These are phyloP conservation scores for Dactylonectria macrodidyma DNA, from an alignment of 2,329 filamentous ascomycete genomes.

Conservation along the genomic window DNA sequence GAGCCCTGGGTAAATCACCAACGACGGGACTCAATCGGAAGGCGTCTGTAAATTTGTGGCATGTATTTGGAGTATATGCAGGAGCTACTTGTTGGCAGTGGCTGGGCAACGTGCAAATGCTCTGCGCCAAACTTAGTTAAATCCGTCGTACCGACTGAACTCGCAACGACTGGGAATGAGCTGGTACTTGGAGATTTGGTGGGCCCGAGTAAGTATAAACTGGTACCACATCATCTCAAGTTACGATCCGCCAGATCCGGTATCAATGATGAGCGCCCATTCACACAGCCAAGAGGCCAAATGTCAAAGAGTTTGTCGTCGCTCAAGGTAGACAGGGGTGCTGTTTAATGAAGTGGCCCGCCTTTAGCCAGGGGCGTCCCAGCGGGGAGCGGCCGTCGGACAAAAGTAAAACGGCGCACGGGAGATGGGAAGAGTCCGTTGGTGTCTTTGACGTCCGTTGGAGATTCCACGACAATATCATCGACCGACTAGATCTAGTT, in stretches of 20 bases:
- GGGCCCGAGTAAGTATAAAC: background rate
- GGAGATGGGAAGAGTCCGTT: background rate
- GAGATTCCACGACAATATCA: background rate
- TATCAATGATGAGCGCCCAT: background rate
- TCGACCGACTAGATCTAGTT: background rate
- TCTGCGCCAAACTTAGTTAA: background rate
- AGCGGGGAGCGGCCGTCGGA: constrained; percentile 14
- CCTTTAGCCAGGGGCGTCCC: background rate
- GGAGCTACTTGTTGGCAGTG: background rate
- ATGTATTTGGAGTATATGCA: background rate
- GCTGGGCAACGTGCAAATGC: background rate
- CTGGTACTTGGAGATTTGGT: constrained; percentile 7
- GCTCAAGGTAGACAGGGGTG: background rate
- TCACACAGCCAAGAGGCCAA: too few relatives aligned
- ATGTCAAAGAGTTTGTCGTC: too few relatives aligned
- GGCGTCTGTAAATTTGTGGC: background rate
- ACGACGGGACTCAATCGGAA: background rate
- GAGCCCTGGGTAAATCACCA: background rate
- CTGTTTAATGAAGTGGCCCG: constrained; percentile 18
- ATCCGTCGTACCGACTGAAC: background rate
- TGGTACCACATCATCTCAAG: background rate
- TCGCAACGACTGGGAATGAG: background rate
- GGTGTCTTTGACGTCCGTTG: background rate
- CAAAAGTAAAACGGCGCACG: background rate
- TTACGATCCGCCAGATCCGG: constrained; percentile 8